phyloP scores from a whole-genome alignment of 345 rosid genomes.

The Eucalyptus regnans region DNA sequence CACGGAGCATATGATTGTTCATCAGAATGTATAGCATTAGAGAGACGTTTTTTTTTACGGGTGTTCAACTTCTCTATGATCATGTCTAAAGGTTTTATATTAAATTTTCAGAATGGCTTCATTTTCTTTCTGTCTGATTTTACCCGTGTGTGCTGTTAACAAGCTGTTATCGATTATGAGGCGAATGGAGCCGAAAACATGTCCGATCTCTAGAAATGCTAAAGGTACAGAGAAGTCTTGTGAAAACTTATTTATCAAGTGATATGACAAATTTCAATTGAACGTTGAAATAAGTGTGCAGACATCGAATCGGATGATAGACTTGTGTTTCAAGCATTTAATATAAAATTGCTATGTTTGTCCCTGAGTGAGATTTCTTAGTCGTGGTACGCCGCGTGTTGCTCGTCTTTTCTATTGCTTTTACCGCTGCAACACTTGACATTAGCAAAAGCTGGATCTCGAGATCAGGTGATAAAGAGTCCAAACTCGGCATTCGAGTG shows the following conservation, averaged over 20 bases:
- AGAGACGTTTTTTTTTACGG: neutral
- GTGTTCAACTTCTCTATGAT: neutral
- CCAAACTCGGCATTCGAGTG: neutral
- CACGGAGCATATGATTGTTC: neutral
- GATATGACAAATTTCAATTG: neutral
- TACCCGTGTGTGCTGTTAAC: neutral
- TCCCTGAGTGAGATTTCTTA: neutral
- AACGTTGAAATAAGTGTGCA: neutral
- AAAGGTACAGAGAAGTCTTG: neutral
- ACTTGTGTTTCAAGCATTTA: neutral
- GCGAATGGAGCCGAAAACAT: neutral
- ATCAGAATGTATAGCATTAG: neutral
- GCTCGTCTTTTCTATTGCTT: neutral
- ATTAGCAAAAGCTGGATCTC: neutral
- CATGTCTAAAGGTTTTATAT: neutral
- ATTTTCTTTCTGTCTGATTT: neutral
- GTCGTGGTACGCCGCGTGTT: neutral
- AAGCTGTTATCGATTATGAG: neutral
- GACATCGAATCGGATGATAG: neutral
- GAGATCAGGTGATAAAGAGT: neutral
- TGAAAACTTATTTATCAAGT: neutral
- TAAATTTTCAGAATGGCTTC: neutral
- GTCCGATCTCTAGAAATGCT: neutral
- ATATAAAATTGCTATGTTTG: neutral
- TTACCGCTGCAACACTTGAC: neutral